Conservation (phyloP, 2,329 filamentous ascomycete genomes). For the Ceratocystis ficicola region DNA sequence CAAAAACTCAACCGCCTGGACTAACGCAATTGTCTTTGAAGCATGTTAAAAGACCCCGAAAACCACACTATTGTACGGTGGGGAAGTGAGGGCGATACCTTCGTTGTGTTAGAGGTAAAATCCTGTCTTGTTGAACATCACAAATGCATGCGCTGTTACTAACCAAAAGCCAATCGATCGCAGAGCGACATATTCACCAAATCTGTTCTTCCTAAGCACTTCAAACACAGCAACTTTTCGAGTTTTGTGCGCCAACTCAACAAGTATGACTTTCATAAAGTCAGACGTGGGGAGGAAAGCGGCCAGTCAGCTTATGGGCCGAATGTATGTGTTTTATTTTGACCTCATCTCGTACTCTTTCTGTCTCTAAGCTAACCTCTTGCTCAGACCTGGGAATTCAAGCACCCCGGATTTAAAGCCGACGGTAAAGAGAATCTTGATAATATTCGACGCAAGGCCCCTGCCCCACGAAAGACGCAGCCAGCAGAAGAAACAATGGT, state of each 20-base stretch:
- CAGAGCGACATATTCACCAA: slow-evolving; percentile 98
- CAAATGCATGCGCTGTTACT: slow-evolving; percentile 14
- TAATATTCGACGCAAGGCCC: slow-evolving; percentile 91
- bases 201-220: slow-evolving; percentile 90
- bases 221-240: slow-evolving; percentile 98
- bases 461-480: slow-evolving; percentile 68
- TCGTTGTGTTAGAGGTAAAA: slow-evolving; percentile 85
- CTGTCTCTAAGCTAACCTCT: background rate
- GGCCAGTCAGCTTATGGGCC: slow-evolving; percentile 52
- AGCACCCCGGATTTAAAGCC: slow-evolving; percentile 88
- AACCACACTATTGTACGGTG: slow-evolving; percentile 89
- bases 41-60: slow-evolving; percentile 91
- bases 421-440: slow-evolving; percentile 95
- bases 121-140: background rate
- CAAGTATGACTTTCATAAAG: slow-evolving; percentile 98
- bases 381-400: slow-evolving; percentile 79
- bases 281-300: slow-evolving; percentile 43
- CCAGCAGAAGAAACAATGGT: slow-evolving; percentile 60
- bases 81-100: slow-evolving; percentile 89
- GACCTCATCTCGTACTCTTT: background rate
- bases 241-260: slow-evolving; percentile 93
- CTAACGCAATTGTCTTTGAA: slow-evolving; percentile 34
- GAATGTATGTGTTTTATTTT: slow-evolving; percentile 44
- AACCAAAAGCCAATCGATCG: slow-evolving; percentile 1
- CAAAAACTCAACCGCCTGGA: slow-evolving; percentile 10